phyloP scores from a whole-genome alignment of 2,329 filamentous ascomycete species.

The Parascedosporium putredinis region DNA sequence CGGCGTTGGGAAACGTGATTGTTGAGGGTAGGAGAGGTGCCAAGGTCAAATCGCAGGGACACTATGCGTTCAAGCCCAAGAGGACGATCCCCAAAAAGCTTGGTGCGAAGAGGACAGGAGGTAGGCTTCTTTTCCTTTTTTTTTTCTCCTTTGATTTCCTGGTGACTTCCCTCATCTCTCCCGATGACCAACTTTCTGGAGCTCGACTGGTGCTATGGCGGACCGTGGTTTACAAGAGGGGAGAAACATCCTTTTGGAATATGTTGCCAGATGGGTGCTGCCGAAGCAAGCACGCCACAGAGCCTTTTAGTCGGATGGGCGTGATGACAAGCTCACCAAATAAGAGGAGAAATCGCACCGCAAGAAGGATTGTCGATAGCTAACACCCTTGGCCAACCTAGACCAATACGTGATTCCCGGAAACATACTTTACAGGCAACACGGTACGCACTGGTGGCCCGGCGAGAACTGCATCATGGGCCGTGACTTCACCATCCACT shows the following conservation, averaged over 20 bases:
- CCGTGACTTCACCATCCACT: slow-evolving; percentile 91
- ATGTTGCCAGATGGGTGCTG: too few relatives aligned
- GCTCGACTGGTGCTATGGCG: background rate
- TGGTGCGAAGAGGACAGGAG: slow-evolving; percentile 86
- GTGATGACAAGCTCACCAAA: too few relatives aligned
- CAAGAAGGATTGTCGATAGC: background rate
- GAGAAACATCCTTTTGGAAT: too few relatives aligned
- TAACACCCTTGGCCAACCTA: slow-evolving; percentile 21
- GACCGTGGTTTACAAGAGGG: too few relatives aligned
- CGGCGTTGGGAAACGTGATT: slow-evolving; percentile 9
- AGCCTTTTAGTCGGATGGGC: too few relatives aligned
- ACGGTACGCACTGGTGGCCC: slow-evolving; percentile 87
- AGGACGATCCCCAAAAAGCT: slow-evolving; percentile 66
- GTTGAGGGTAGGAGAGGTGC: slow-evolving; percentile 40
- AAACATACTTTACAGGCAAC: slow-evolving; percentile 96
- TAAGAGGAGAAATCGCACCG: too few relatives aligned
- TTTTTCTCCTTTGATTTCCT: background rate
- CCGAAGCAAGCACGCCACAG: too few relatives aligned
- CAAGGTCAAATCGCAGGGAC: slow-evolving; percentile 54
- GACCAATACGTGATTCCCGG: slow-evolving; percentile 90
- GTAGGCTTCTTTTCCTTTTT: slow-evolving; percentile 32
- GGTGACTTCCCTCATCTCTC: too few relatives aligned
- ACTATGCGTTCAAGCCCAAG: slow-evolving; percentile 54
- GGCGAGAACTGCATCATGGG: slow-evolving; percentile 95
- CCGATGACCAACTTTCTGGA: background rate